Evolutionary conservation across 2,329 filamentous ascomycete species (phyloP).

Genomic region (Hypoxylon sp.): DNA sequence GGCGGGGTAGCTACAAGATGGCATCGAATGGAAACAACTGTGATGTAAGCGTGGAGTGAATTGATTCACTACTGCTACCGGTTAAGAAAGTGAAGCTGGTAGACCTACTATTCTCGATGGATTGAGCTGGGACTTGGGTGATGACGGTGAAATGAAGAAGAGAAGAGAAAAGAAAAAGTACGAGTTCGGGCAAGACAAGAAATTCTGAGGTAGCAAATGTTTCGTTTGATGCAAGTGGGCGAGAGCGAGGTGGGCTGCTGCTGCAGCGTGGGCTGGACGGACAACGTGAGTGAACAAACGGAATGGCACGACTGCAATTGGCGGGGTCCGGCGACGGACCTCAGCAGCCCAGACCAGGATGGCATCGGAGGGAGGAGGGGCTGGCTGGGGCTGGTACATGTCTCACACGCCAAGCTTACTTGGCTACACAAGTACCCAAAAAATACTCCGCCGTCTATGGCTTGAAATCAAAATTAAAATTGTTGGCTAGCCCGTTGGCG

Average conservation of each 20-base stretch:
- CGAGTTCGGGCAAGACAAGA: conserved; percentile 33
- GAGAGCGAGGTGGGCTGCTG: conserved; percentile 15
- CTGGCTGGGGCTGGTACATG: conserved; percentile 18
- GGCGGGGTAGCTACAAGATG: conserved; percentile 45
- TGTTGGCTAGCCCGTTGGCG: conserved; percentile 28
- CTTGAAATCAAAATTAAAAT: conserved; percentile 23
- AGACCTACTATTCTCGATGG: conserved; percentile 38
- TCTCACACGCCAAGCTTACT: conserved; percentile 35
- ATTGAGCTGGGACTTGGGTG: conserved; percentile 18
- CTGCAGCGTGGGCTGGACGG: conserved; percentile 38
- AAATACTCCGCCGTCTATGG: conserved; percentile 27
- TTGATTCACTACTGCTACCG: conserved; percentile 8
- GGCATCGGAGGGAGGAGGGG: conserved; percentile 36
- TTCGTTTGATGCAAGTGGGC: conserved; percentile 34
- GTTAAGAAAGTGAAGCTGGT: conserved; percentile 21
- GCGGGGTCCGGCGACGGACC: conserved; percentile 47
- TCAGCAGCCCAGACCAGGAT: conserved; percentile 27
- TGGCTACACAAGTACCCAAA: conserved; percentile 35
- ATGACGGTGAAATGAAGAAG: conserved; percentile 26
- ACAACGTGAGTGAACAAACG: conserved; percentile 47
- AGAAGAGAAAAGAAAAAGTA: conserved; percentile 24
- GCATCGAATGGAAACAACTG: conserved; percentile 34
- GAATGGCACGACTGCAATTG: conserved; percentile 45
- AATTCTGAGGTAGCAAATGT: conserved; percentile 35
- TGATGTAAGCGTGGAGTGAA: conserved; percentile 8